Evolutionary conservation across 805 yeast species (phyloP).

Genomic region (Candida berthetii): DNA sequence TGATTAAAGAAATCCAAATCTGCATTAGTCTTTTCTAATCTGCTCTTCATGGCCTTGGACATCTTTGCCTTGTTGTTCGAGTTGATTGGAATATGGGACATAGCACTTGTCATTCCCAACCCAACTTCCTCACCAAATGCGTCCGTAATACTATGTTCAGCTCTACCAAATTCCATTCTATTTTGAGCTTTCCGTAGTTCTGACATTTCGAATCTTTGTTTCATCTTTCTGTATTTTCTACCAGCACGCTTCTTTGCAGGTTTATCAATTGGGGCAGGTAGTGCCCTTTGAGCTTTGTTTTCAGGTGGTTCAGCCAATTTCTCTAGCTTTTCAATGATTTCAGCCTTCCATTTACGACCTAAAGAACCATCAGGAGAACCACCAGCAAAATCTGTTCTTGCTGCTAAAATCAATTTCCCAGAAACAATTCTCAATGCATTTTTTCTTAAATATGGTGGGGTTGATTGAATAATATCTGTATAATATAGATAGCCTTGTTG

Average conservation of each 20-base stretch:
- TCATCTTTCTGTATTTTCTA: conserved; percentile 66
- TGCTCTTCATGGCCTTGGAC: conserved; percentile 52
- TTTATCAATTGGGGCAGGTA: conserved; percentile 65
- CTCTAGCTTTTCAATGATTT: conserved; percentile 58
- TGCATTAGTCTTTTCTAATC: conserved; percentile 25
- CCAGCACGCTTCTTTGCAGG: conserved; percentile 88
- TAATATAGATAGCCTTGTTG: conserved; percentile 68
- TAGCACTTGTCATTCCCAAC: conserved; percentile 52
- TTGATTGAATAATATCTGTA: conserved; percentile 50
- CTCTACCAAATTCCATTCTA: conserved; percentile 74
- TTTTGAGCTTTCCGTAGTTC: conserved; percentile 81
- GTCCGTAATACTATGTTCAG: conserved; percentile 57
- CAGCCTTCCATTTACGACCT: conserved; percentile 56
- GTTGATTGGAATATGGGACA: conserved; percentile 25
- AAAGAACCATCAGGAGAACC: conserved; percentile 36
- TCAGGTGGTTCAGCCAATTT: conserved; percentile 79
- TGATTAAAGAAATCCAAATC: conserved; percentile 12
- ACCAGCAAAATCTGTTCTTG: conserved; percentile 65
- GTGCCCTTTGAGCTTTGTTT: conserved; percentile 47
- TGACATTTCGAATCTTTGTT: conserved; percentile 74
- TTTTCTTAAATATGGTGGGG: conserved; percentile 51
- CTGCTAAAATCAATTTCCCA: conserved; percentile 75
- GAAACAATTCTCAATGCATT: conserved; percentile 76
- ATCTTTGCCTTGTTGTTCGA: conserved; percentile 49
- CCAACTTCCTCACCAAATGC: conserved; percentile 80